These are phyloP conservation scores for Blechomonas ayalai DNA, from an alignment of 208 protist species.

Conservation along the genomic window DNA sequence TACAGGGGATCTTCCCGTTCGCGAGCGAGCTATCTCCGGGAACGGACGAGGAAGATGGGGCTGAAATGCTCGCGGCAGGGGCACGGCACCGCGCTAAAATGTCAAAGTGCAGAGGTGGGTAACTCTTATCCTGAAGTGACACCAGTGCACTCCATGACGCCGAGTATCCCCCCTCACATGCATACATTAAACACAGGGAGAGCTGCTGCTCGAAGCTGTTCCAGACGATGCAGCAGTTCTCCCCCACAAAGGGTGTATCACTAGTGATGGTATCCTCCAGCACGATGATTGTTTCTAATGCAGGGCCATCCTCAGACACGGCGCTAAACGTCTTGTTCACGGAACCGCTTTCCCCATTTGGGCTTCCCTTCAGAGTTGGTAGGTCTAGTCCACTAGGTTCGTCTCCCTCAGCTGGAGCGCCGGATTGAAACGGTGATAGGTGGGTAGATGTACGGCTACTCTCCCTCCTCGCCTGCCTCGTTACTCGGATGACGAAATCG, in stretches of 20 bases:
- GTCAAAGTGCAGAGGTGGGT: slow-evolving; percentile 42
- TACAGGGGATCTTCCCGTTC: not conserved
- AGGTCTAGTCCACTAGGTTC: too few relatives aligned
- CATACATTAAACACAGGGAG: slow-evolving; percentile 75
- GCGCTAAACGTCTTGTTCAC: too few relatives aligned
- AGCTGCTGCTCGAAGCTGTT: slow-evolving; percentile 72
- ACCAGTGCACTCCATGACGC: slow-evolving; percentile 70
- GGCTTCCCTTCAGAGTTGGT: too few relatives aligned
- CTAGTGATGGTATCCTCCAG: slow-evolving; percentile 64
- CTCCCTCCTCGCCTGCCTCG: slow-evolving; percentile 4
- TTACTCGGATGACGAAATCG: slow-evolving; percentile 59
- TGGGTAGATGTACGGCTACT: too few relatives aligned
- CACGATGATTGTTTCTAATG: slow-evolving; percentile 16
- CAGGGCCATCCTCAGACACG: too few relatives aligned
- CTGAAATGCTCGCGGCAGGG: slow-evolving; percentile 1
- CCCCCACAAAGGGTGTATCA: slow-evolving; percentile 73
- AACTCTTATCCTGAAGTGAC: slow-evolving; percentile 66
- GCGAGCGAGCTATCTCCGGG: not conserved
- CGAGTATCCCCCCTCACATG: slow-evolving; percentile 56
- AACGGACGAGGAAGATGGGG: too few relatives aligned
- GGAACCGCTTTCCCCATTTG: too few relatives aligned
- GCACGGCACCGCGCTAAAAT: slow-evolving; percentile 30
- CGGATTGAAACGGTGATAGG: too few relatives aligned
- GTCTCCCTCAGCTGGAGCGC: too few relatives aligned
- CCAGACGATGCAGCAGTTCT: slow-evolving; percentile 86